A percentile compares a stretch with the other conserved stretches of the same genome.
Evolutionary conservation across 2,329 filamentous ascomycete species (phyloP).

Genomic region (Hymenoscyphus scutula): DNA sequence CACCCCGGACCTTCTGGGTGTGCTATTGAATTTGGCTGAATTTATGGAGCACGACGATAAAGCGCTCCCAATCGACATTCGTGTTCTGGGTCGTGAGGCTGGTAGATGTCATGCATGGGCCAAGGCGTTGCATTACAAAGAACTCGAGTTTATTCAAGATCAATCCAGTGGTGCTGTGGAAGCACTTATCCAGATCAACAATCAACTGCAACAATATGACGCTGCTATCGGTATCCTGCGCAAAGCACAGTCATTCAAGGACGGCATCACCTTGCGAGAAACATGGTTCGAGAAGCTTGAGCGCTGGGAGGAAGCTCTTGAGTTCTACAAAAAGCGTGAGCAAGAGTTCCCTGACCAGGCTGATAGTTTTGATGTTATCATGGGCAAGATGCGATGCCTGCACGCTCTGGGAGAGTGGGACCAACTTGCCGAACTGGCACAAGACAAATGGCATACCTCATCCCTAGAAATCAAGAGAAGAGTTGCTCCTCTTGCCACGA

Average conservation of each 20-base stretch:
- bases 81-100: conserved; percentile 89
- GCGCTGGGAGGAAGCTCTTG: conserved; percentile 94
- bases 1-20: conserved; percentile 89
- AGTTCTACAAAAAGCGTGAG: conserved; percentile 87
- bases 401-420: conserved; percentile 99
- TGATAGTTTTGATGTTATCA: conserved; percentile 92
- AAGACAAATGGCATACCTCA: conserved; percentile 92
- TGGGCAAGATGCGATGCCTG: conserved; percentile 99
- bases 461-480: conserved; percentile 81
- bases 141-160: conserved; percentile 96
- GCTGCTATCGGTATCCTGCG: conserved; percentile 96
- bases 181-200: conserved; percentile 98
- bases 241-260: conserved; percentile 92
- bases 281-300: conserved; percentile 99
- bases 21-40: conserved; percentile 92
- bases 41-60: conserved; percentile 99
- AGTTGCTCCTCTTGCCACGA: conserved; percentile 91
- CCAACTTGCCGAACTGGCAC: conserved; percentile 79
- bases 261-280: conserved; percentile 89
- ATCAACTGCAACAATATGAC: conserved; percentile 97
- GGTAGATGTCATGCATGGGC: conserved; percentile 97
- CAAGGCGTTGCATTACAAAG: conserved; percentile 98
- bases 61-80: conserved; percentile 93
- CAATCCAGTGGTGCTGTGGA: conserved; percentile 95
- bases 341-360: conserved; percentile 69